Base-by-base conservation (phyloP, 768 basidiomycete genomes). In the Calocybe gangraenosa region DNA sequence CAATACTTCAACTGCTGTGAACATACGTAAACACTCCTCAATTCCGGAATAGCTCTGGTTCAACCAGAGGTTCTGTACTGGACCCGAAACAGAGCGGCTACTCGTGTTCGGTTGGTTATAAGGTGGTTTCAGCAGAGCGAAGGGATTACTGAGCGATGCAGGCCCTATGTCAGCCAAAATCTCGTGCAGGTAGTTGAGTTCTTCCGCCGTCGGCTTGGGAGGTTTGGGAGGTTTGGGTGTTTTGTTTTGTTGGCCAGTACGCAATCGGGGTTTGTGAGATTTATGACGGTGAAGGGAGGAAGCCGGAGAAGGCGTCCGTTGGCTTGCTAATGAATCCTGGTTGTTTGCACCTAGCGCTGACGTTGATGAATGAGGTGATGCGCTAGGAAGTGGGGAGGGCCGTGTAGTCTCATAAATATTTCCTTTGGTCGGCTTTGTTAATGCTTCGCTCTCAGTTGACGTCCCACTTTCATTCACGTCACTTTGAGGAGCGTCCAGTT, bases 1-100 rank as follows among this genome's bases (percentile, higher is more conserved):
- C 25, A 98, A 67, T 6, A 90, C 78, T 56, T 98, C 94, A n/a
- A 96, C 93, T 3, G 85, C 75, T 0, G 93, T 96, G 65, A 98
- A 98, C 68, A 87, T 74, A 51, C 82, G 73, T 48, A 95, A 64
- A 51, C 88, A 91, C 46, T 93, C 91, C 56, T 89, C 87, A 20
- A 85, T 68, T 0, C 82, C 78, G 5, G 76, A 71, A 9, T 82
- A 66, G 18, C 67, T 71, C 41, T 67, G 59, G 49, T 72, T 73
- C 43, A 77, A 58, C 63, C 75, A 73, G 49, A 66, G 64, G 36
- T 67, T 73, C 65, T 36, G 67, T 40, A 53, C 57, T 19, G 53
- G 40, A 2, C 42, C 37, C 7, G 47, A 50, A 1, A 44, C 47
- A 13, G 55, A 48, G 17, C 48, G 53, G 19, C 40, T 50, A 25